Percentiles rank a stretch among this genome's conserved stretches.
phyloP scores from a whole-genome alignment of 2,329 filamentous ascomycete species.

The Sclerotinia nivalis region DNA sequence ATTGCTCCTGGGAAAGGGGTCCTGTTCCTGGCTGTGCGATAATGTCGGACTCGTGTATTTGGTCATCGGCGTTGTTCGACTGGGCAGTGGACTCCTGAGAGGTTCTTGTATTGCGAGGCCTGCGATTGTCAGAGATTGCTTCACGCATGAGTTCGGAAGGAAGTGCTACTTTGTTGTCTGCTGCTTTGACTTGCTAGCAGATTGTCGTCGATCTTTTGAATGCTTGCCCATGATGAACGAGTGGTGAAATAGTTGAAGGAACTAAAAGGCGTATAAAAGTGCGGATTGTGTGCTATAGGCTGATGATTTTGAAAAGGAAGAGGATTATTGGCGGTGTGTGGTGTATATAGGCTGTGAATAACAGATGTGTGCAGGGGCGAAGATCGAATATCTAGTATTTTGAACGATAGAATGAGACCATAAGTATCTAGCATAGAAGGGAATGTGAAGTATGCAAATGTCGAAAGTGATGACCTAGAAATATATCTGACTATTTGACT shows the following conservation, averaged over 20 bases:
- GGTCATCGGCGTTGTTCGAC: neutral
- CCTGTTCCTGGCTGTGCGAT: neutral
- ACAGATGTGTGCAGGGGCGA: neutral
- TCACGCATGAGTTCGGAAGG: neutral
- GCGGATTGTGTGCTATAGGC: neutral
- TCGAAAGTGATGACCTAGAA: neutral
- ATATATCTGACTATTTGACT: neutral
- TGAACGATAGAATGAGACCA: neutral
- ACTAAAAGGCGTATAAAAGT: neutral
- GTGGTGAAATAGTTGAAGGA: neutral
- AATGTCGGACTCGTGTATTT: neutral
- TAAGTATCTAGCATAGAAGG: neutral
- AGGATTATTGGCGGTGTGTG: neutral
- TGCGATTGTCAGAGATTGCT: neutral
- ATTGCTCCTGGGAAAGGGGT: neutral
- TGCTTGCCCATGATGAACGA: constrained; percentile 5
- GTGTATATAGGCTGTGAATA: neutral
- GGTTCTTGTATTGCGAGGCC: neutral
- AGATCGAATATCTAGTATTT: neutral
- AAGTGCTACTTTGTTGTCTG: neutral
- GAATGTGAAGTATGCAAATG: neutral
- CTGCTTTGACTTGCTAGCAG: neutral
- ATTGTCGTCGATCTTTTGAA: neutral
- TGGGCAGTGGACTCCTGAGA: neutral
- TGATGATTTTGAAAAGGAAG: neutral